A percentile compares a stretch with the other conserved stretches of the same genome.
Conservation (phyloP, 768 basidiomycete species). For the Mycena sanguinolenta region DNA sequence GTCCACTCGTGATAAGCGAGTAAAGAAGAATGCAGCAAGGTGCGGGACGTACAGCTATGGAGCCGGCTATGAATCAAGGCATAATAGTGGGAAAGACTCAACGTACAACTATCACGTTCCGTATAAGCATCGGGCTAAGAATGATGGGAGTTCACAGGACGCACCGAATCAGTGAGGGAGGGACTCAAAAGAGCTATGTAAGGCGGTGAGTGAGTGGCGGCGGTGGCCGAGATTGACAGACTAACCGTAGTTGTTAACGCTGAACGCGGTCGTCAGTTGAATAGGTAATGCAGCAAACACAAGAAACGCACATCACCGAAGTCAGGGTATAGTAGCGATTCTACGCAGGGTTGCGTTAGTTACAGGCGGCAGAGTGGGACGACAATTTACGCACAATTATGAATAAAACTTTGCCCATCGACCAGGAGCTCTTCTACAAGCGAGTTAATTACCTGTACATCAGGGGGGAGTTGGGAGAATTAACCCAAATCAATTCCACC, state of each 20-base stretch:
- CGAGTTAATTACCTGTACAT: not conserved
- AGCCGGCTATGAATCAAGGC: conserved; percentile 11
- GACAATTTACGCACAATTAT: conserved; percentile 55
- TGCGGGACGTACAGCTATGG: conserved; percentile 48
- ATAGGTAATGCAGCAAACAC: not conserved
- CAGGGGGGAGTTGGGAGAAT: conserved; percentile 14
- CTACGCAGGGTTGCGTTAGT: conserved; percentile 44
- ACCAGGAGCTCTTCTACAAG: conserved; percentile 65
- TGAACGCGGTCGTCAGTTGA: conserved; percentile 36
- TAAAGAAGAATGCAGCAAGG: conserved; percentile 19
- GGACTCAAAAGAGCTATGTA: conserved; percentile 58
- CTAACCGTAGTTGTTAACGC: conserved; percentile 70
- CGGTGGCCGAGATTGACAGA: not conserved
- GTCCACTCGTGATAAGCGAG: not conserved
- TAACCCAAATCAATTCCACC: conserved; percentile 70
- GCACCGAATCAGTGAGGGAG: conserved; percentile 53
- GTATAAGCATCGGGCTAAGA: not conserved
- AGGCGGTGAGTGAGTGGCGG: conserved; percentile 17
- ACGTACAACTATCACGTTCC: conserved; percentile 33
- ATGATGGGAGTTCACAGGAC: conserved; percentile 35
- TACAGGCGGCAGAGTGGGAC: not conserved
- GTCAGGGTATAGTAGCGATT: conserved; percentile 71
- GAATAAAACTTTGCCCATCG: conserved; percentile 67
- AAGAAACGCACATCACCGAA: conserved; percentile 62
- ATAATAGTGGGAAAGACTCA: not conserved